Conservation (phyloP, 2,329 filamentous ascomycete species). For the Colletotrichum acutatum region DNA sequence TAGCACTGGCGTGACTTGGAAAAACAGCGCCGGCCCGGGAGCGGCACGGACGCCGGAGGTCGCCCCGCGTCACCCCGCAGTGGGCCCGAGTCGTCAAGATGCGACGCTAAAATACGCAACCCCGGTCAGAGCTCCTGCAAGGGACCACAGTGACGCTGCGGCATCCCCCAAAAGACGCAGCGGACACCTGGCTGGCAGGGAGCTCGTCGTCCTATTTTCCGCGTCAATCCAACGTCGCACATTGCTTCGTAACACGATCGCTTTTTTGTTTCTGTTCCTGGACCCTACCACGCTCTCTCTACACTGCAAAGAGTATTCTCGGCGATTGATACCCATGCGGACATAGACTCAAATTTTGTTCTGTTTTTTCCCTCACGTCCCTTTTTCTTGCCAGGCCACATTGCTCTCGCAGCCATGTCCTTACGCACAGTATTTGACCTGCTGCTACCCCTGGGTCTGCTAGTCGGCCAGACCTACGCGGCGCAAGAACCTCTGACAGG, state of each 20-base stretch:
- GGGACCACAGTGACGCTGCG: conserved; percentile 29
- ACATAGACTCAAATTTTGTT: conserved; percentile 1
- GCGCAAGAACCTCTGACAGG: conserved; percentile 30
- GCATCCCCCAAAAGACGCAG: conserved; percentile 4
- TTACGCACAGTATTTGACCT: conserved; percentile 21
- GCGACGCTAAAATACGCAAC: conserved; percentile 13
- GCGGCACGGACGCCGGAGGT: not conserved
- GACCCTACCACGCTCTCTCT: not conserved
- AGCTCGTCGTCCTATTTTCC: conserved; percentile 8
- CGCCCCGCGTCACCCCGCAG: conserved; percentile 29
- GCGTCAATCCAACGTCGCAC: conserved; percentile 3
- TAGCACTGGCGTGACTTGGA: not conserved
- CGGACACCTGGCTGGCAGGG: conserved; percentile 30
- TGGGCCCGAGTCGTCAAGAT: conserved; percentile 15
- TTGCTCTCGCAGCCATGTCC: conserved; percentile 19
- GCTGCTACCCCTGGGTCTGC: conserved; percentile 37
- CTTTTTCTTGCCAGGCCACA: conserved; percentile 9
- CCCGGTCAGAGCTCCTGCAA: conserved; percentile 34
- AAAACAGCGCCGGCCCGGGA: not conserved
- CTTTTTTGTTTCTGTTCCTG: not conserved
- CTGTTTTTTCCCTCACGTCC: not conserved
- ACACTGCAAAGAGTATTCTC: not conserved
- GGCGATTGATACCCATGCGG: conserved; percentile 8
- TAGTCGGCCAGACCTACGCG: conserved; percentile 33
- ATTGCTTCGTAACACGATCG: conserved; percentile 1